Conservation (phyloP, 2,329 filamentous ascomycete genomes). For the Fonsecaea monophora region DNA sequence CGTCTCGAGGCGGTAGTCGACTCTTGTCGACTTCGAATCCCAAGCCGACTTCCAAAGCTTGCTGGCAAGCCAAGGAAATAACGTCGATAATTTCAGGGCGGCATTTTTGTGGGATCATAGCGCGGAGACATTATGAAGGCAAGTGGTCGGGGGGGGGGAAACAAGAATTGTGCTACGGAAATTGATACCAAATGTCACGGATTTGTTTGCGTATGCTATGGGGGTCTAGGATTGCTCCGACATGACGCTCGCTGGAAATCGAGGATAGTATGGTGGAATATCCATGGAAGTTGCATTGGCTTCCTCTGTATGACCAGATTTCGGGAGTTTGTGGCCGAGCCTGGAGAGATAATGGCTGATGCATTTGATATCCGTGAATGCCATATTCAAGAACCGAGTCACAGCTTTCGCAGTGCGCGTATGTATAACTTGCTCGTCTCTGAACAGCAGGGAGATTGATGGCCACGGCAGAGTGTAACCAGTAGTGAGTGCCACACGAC, state of each 20-base stretch:
- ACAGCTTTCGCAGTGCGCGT: background rate
- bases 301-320: constrained; percentile 9
- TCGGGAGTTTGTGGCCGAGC: background rate
- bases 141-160: background rate
- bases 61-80: constrained; percentile 13
- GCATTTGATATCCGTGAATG: background rate
- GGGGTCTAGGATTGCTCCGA: constrained; percentile 31
- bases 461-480: background rate
- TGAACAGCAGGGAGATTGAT: background rate
- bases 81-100: constrained; percentile 4
- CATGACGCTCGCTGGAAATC: constrained; percentile 22
- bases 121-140: constrained; percentile 9
- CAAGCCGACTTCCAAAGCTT: constrained; percentile 19
- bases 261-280: constrained; percentile 1
- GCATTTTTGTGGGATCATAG: constrained; percentile 1
- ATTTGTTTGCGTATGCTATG: constrained; percentile 33
- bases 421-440: background rate
- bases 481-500: background rate
- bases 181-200: constrained; percentile 22
- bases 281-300: background rate
- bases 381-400: background rate
- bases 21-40: constrained; percentile 22
- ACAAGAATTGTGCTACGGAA: constrained; percentile 7
- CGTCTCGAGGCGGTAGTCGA: constrained; percentile 23
- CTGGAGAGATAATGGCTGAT: background rate